Base-by-base conservation (phyloP, 2,329 filamentous ascomycete genomes). In the Epichloe hybrida region DNA sequence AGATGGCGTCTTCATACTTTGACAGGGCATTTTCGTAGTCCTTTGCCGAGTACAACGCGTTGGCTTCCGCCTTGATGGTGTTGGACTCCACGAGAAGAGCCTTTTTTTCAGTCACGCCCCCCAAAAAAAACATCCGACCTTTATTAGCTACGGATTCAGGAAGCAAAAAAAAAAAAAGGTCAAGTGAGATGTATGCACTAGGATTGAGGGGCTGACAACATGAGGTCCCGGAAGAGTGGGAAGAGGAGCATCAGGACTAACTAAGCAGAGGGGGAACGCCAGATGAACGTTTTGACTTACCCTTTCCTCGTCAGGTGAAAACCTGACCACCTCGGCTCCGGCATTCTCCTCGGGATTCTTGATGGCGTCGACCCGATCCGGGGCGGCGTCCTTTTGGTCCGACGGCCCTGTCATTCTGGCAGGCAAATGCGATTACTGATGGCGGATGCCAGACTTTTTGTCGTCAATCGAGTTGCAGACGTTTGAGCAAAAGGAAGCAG, bases 1-100 rank as follows among this genome's bases (percentile, higher is more conserved):
- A 75, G 3, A 94, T 73, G 21, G 93, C 90, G 57, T 84, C 80
- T 60, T 89, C 84, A 69, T 97, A 97, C 54, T 79, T 84, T 57
- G 82, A 78, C 55, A 97, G 83, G 40, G 91, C 91, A 55, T 84
- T 81, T 51, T 83, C 77, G 67, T 85, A 93, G 54, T 82, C 79
- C 41, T 79, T 77, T 3, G 79, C 76, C 1, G 76, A 72, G 68
- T 96, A 97, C n/a, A 89, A 76, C 5, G 76, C 67, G 63, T 96
- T 97, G 13, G 88, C 91, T 51, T 81, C 74, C 2, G 77, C 62
- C 67, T 95, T 96, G 59, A 83, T 80, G 1, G 75, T 64, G 58
- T 85, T 83, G 3, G 88, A 88, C 66, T 91, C 80, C 47, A 72
- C 65, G 20, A 95, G 66, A 15, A 95, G 79, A 38, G 72, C 69